Evolutionary conservation across 805 yeast species (phyloP).

Genomic region (Zygoascus flipseniorum): DNA sequence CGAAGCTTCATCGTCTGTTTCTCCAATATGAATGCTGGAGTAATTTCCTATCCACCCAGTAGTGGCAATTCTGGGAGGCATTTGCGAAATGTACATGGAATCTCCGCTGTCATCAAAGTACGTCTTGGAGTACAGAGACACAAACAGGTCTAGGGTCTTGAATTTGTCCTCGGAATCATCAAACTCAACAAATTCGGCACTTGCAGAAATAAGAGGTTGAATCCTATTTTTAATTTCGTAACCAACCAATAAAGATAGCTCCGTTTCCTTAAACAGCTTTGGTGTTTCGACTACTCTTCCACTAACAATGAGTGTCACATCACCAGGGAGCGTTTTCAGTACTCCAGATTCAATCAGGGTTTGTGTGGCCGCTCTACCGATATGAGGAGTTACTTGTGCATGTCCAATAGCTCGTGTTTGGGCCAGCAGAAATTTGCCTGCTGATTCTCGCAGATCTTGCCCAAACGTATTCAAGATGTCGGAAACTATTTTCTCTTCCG

Average conservation of each 20-base stretch:
- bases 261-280: conserved; percentile 3
- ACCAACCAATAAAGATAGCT: conserved; percentile 18
- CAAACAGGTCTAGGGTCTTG: conserved; percentile 9
- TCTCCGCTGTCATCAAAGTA: conserved; percentile 6
- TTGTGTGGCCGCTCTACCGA: background rate
- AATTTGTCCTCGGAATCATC: conserved; percentile 4
- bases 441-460: background rate
- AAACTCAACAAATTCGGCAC: conserved; percentile 6
- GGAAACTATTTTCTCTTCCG: background rate
- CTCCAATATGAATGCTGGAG: conserved; percentile 38
- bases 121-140: conserved; percentile 14
- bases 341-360: background rate
- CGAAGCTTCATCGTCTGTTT: conserved; percentile 25
- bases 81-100: conserved; percentile 4
- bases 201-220: conserved; percentile 8
- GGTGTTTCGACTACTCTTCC: conserved; percentile 10
- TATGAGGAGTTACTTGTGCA: background rate
- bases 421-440: background rate
- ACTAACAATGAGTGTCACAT: conserved; percentile 7
- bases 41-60: conserved; percentile 16
- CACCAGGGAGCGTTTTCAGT: background rate
- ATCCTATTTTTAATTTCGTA: conserved; percentile 14
- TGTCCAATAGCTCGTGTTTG: background rate
- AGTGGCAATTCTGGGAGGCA: conserved; percentile 20
- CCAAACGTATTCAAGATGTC: background rate